Evolutionary conservation across 2,329 filamentous ascomycete genomes (phyloP).

Genomic region (Nemania diffusa): DNA sequence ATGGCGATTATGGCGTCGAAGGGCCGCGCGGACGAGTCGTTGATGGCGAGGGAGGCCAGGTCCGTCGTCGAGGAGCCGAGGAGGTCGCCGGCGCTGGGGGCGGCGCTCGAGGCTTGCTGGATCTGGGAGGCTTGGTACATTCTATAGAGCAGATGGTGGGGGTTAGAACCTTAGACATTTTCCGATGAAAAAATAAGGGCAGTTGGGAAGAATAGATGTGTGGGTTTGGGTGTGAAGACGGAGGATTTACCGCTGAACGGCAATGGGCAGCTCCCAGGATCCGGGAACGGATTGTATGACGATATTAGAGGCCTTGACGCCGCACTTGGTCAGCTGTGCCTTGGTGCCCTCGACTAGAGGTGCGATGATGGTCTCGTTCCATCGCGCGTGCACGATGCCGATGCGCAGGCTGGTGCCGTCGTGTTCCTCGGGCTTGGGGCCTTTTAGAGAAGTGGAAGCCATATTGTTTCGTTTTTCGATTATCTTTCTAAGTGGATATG

Average conservation of each 20-base stretch:
- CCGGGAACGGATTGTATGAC: conserved; percentile 90
- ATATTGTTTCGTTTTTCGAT: conserved; percentile 16
- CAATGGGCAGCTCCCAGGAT: conserved; percentile 92
- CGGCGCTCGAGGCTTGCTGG: conserved; percentile 73
- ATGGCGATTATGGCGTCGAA: conserved; percentile 97
- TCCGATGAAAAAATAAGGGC: neutral
- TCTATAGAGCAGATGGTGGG: conserved; percentile 55
- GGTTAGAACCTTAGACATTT: conserved; percentile 11
- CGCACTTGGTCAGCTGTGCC: conserved; percentile 78
- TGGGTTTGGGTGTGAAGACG: conserved; percentile 14
- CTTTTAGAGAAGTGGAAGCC: conserved; percentile 62
- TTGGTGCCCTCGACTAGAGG: conserved; percentile 84
- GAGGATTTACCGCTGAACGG: conserved; percentile 78
- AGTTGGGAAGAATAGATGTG: neutral
- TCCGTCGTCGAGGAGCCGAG: conserved; percentile 76
- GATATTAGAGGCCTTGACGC: conserved; percentile 89
- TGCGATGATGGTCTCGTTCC: conserved; percentile 90
- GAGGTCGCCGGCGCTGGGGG: conserved; percentile 78
- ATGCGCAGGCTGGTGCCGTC: conserved; percentile 82
- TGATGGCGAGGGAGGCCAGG: conserved; percentile 62
- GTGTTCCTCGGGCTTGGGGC: conserved; percentile 66
- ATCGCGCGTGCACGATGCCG: conserved; percentile 94
- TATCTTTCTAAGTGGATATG: neutral
- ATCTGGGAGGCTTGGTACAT: conserved; percentile 88
- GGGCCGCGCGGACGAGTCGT: conserved; percentile 59